Evolutionary conservation across 345 rosid species (phyloP), one percentile per base, ranked within the genome.

Genomic region (Salix udensis): DNA sequence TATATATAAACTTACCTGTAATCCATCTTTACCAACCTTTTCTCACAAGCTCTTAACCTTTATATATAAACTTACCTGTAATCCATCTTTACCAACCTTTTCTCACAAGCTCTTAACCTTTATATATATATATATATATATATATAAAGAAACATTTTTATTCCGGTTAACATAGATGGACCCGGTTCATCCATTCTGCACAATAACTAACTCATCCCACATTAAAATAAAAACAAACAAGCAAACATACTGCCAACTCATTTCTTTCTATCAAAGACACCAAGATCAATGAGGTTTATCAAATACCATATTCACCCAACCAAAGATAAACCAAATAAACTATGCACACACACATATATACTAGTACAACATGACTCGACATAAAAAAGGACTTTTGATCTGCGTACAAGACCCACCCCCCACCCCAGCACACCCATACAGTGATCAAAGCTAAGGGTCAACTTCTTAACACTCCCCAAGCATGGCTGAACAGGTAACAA

Each of bases 251-350:
- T 13, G 26, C 52, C 37, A 58, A n/a, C 60, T 37, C 34, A 60
- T n/a, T 23, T 34, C n/a, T 37, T 64, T 55, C 50, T 23, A 37
- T 37, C 34, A 72, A 72, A 34, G 21, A 71, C 21, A 71, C 16
- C 28, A 36, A 44, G 42, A 34, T 40, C 40, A 24, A 52, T 23
- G 21, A 68, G 52, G 68, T 40, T 74, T 71, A 15, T 34, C 26
- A 26, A 30, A 55, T n/a, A 14, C 24, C n/a, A 48, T 73, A 39
- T 62, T 77, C 68, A 52, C 69, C 64, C 75, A 64, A 5, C 26
- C 39, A 60, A 62, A 21, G 30, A 72, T 34, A 40, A 42, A 71
- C 48, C 52, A 55, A 70, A 58, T 19, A 65, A 13, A 10, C 28
- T 23, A 14, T 4, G 10, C 37, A 1, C 37, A 5, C 1, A 34